Base-by-base conservation (phyloP, 192 early-diverging fungal species). In the Backusella australiensis region DNA sequence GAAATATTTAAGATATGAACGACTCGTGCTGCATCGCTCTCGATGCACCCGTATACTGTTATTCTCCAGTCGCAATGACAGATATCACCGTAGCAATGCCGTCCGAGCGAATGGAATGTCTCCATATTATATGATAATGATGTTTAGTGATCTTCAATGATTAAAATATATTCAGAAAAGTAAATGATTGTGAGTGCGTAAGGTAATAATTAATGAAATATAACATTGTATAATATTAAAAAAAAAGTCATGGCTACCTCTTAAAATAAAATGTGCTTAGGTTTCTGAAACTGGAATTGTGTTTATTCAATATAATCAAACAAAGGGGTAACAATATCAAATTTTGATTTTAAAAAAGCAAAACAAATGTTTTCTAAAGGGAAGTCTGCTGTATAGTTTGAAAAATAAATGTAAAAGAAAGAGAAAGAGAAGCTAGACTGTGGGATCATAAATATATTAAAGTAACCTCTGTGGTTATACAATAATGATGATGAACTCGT, bases 31-130 rank as follows among this genome's bases (percentile, higher is more conserved):
- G 68, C 78, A 15, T 69, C 17, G 11, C 49, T 52, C 9, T 79
- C 73, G 14, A 75, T 59, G 38, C 78, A 79, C 11, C 71, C 67
- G 1, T 39, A 38, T 2, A 78, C 26, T 2, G 72, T 74, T 9
- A 78, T 17, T 26, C 72, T 65, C 69, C 67, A 73, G 36, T 73
- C 77, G 23, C 72, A 73, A 23, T 74, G 72, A 21, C 77, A 78
- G 41, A 38, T 56, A 0, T 34, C 34, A 21, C 74, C 5, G 15
- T 46, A 46, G 29, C 70, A 71, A 12, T 71, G 42, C 0, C 12
- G 70, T 15, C 29, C 44, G 15, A 71, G 41, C 29, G 38, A 59
- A 3, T 12, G 21, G 8, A 11, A 59, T 12, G 21, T 59, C 8
- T 59, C 53, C 53, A 59, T 59, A 49, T 49, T 19, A 49, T 49